Evolutionary conservation across 164 flowering plant genomes (phyloP).

Genomic region (Hamamelis virginiana): DNA sequence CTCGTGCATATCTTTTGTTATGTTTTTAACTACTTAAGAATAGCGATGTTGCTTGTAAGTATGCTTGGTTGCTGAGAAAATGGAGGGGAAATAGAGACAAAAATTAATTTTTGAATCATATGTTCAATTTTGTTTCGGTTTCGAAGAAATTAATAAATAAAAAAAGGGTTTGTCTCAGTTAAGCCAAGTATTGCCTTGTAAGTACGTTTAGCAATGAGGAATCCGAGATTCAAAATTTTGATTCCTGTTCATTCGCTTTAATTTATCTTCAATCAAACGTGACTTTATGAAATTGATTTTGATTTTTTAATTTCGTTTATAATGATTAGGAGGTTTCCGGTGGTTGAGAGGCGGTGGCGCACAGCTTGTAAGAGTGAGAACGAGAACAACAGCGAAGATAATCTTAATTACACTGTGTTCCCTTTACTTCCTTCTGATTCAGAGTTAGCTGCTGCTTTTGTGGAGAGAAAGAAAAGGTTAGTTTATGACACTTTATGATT

Average conservation of each 20-base stretch:
- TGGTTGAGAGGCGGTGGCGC: constrained; percentile 87
- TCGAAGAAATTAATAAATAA: no score
- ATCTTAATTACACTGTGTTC: constrained; percentile 13
- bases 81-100: no score
- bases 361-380: constrained; percentile 56
- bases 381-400: constrained; percentile 29
- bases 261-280: neutral
- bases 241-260: neutral
- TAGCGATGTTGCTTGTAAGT: neutral
- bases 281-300: neutral
- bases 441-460: constrained; percentile 64
- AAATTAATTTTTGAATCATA: no score
- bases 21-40: neutral
- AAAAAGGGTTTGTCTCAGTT: no score
- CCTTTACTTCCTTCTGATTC: constrained; percentile 64
- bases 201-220: no score
- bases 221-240: neutral
- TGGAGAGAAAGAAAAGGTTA: constrained; percentile 67
- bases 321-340: constrained; percentile 79
- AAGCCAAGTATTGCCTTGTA: no score
- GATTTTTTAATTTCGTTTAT: neutral
- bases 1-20: neutral
- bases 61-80: neutral
- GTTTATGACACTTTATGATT: neutral
- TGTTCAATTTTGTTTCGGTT: no score